phyloP scores from a whole-genome alignment of 306 rosid species.

The Corylus avellana region DNA sequence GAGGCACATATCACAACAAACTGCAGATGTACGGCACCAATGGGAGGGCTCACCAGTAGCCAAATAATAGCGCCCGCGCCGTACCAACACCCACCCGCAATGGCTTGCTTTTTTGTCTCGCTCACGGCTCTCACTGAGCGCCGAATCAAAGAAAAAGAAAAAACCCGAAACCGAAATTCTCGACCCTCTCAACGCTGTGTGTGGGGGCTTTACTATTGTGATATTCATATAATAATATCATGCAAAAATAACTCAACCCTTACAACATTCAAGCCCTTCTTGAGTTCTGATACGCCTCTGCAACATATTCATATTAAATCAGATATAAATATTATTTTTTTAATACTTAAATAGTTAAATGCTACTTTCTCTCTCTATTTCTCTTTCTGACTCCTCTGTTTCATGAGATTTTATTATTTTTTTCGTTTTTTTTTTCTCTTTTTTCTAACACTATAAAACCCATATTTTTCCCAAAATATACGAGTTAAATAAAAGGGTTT shows the following conservation, averaged over 20 bases:
- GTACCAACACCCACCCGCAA: not conserved
- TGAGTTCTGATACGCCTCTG: not conserved
- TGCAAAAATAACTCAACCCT: not conserved
- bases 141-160: not conserved
- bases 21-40: too few species aligned
- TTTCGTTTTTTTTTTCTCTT: not conserved
- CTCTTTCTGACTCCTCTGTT: not conserved
- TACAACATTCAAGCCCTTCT: not conserved
- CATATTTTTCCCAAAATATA: not conserved
- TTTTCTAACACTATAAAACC: not conserved
- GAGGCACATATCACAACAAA: too few species aligned
- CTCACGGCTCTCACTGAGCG: not conserved
- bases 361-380: conserved; percentile 15
- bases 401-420: not conserved
- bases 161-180: conserved; percentile 29
- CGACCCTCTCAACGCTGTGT: conserved; percentile 17
- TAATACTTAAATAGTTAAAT: conserved; percentile 4
- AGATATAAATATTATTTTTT: not conserved
- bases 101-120: not conserved
- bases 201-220: conserved; percentile 15
- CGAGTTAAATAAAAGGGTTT: conserved; percentile 7
- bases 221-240: not conserved
- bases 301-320: not conserved
- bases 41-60: too few species aligned
- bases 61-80: not conserved